phyloP scores from a whole-genome alignment of 1,139 yeast genomes.

The Geotrichum bryndzae region DNA sequence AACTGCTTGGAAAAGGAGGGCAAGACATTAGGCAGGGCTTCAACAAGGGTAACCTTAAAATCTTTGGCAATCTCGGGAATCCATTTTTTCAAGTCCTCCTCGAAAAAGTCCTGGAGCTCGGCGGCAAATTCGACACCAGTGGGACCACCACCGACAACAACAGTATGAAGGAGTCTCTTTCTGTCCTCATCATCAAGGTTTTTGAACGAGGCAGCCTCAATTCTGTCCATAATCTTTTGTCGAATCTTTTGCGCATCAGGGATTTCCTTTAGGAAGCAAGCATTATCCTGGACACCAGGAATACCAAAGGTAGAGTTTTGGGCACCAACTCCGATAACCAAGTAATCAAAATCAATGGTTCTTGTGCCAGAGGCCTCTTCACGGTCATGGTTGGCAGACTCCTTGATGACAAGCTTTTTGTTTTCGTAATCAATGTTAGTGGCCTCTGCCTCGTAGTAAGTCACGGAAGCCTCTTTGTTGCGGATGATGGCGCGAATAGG shows the following conservation, averaged over 20 bases:
- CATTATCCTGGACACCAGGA: conserved; percentile 87
- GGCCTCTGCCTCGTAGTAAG: conserved; percentile 88
- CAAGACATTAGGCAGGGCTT: conserved; percentile 86
- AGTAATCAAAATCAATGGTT: conserved; percentile 56
- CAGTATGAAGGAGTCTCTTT: conserved; percentile 71
- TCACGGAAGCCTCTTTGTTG: conserved; percentile 70
- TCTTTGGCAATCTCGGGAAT: conserved; percentile 80
- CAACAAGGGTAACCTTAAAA: conserved; percentile 76
- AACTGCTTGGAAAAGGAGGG: conserved; percentile 81
- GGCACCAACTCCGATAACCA: conserved; percentile 88
- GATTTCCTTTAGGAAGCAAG: conserved; percentile 79
- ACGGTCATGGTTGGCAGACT: conserved; percentile 33
- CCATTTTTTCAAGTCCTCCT: conserved; percentile 84
- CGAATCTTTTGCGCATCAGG: conserved; percentile 76
- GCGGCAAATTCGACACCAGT: conserved; percentile 97
- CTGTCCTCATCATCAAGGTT: conserved; percentile 72
- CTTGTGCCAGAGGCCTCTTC: conserved; percentile 10
- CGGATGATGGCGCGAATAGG: conserved; percentile 74
- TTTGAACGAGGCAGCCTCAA: conserved; percentile 76
- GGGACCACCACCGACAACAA: conserved; percentile 95
- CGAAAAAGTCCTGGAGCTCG: conserved; percentile 88
- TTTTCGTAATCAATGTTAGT: conserved; percentile 67
- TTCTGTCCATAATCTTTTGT: conserved; percentile 67
- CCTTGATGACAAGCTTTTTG: conserved; percentile 54
- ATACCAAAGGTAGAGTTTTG: conserved; percentile 88